Conservation (phyloP, 2,329 filamentous ascomycete species). For the Hypomyces perniciosus region DNA sequence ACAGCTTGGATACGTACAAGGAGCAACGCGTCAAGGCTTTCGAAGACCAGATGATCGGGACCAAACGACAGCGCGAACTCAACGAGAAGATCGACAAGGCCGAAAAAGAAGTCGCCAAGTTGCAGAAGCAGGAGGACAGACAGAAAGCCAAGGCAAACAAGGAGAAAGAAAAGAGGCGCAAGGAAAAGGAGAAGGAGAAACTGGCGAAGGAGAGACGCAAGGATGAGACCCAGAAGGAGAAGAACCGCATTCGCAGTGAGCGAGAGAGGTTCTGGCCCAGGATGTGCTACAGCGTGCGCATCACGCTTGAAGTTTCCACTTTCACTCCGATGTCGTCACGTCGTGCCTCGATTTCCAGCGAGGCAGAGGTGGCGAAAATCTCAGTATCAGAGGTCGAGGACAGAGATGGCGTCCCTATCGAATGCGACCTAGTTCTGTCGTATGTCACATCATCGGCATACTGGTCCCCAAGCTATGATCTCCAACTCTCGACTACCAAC, state of each 20-base stretch:
- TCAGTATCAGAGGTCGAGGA: constrained; percentile 14
- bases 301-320: constrained; percentile 41
- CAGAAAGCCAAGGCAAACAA: constrained; percentile 24
- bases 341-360: constrained; percentile 45
- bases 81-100: constrained; percentile 26
- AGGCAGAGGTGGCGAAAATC: constrained; percentile 40
- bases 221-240: constrained; percentile 36
- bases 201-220: constrained; percentile 30
- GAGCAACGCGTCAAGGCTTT: constrained; percentile 38
- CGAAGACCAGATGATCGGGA: constrained; percentile 32
- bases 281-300: constrained; percentile 40
- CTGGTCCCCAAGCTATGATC: constrained; percentile 58
- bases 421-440: constrained; percentile 46
- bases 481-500: constrained; percentile 51
- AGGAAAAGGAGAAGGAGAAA: constrained; percentile 30
- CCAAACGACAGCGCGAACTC: constrained; percentile 27
- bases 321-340: constrained; percentile 41
- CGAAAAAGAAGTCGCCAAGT: constrained; percentile 26
- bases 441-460: constrained; percentile 54
- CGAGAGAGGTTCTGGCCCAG: constrained; percentile 43
- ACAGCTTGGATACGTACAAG: constrained; percentile 35
- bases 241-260: constrained; percentile 37
- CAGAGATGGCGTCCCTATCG: constrained; percentile 10
- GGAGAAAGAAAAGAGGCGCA: constrained; percentile 27
- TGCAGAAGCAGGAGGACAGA: constrained; percentile 23